Conservation (phyloP, 495 filamentous ascomycete species). For the Hypomontagnella submonticulosa region DNA sequence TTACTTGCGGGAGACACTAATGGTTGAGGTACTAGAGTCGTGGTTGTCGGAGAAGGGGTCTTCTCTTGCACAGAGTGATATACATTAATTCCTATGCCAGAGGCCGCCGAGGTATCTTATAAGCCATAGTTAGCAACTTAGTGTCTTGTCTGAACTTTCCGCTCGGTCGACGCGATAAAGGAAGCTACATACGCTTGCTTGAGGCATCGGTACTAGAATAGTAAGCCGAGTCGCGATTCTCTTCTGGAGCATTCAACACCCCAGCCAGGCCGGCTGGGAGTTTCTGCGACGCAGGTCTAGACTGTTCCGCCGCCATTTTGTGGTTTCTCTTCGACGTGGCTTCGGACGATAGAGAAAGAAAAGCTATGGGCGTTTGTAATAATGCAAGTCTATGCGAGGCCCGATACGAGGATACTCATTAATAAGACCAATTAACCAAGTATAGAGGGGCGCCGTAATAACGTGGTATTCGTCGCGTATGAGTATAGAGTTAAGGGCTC, state of each 20-base stretch:
- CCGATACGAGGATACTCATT: slow-evolving; percentile 12
- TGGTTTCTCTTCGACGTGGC: background rate
- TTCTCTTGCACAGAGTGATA: slow-evolving; percentile 62
- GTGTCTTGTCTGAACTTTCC: slow-evolving; percentile 8
- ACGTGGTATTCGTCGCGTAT: slow-evolving; percentile 9
- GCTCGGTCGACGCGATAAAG: slow-evolving; percentile 9
- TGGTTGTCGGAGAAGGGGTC: slow-evolving; percentile 62
- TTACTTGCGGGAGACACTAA: slow-evolving; percentile 59
- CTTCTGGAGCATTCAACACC: slow-evolving; percentile 62
- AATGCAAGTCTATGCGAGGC: slow-evolving; percentile 8
- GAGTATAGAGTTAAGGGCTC: slow-evolving; percentile 5
- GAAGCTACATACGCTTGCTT: slow-evolving; percentile 62
- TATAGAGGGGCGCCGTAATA: slow-evolving; percentile 10
- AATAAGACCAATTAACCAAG: background rate
- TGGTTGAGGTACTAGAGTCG: slow-evolving; percentile 55
- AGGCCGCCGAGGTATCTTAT: slow-evolving; percentile 63
- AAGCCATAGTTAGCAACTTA: slow-evolving; percentile 35
- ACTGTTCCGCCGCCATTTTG: slow-evolving; percentile 51
- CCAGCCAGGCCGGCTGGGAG: slow-evolving; percentile 60
- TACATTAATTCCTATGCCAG: slow-evolving; percentile 55
- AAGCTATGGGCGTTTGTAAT: slow-evolving; percentile 3
- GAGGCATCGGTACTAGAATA: slow-evolving; percentile 64
- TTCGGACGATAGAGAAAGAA: background rate
- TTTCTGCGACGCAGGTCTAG: slow-evolving; percentile 58
- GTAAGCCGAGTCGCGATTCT: slow-evolving; percentile 65